Percentiles rank a stretch among this genome's conserved stretches.
phyloP scores from a whole-genome alignment of 306 rosid species.

The Mucuna pruriens region DNA sequence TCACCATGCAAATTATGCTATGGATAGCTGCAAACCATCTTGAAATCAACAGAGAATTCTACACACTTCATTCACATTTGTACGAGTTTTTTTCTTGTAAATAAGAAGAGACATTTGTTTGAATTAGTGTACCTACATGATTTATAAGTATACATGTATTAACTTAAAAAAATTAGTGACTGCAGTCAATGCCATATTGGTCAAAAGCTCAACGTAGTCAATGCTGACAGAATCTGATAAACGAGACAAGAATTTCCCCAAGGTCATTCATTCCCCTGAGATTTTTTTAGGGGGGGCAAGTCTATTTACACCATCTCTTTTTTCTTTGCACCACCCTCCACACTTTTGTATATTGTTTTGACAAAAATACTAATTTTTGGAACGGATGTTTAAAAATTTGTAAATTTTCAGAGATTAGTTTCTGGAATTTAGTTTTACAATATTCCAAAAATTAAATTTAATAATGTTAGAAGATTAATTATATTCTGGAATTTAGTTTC shows the following conservation, averaged over 20 bases:
- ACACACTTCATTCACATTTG: neutral
- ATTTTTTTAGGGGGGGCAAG: too few species aligned
- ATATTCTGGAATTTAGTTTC: too few species aligned
- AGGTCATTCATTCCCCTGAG: neutral
- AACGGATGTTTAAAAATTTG: too few species aligned
- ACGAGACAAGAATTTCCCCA: neutral
- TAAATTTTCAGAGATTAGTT: too few species aligned
- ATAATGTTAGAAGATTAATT: too few species aligned
- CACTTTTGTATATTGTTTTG: too few species aligned
- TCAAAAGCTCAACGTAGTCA: neutral
- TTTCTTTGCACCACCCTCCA: too few species aligned
- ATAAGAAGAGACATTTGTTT: slow-evolving; percentile 25
- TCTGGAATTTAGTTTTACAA: too few species aligned
- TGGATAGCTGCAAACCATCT: slow-evolving; percentile 27
- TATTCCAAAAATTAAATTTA: too few species aligned
- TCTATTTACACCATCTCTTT: too few species aligned
- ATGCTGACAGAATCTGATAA: neutral
- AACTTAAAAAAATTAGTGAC: neutral
- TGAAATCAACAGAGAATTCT: slow-evolving; percentile 13
- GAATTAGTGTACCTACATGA: slow-evolving; percentile 21
- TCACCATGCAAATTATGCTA: slow-evolving; percentile 19
- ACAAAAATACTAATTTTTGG: too few species aligned
- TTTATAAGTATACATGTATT: slow-evolving; percentile 6
- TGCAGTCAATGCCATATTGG: neutral
- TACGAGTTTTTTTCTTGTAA: slow-evolving; percentile 39